Percentiles rank a stretch among this genome's conserved stretches.
phyloP scores from a whole-genome alignment of 345 rosid species.

The Anastatica hierochuntica region DNA sequence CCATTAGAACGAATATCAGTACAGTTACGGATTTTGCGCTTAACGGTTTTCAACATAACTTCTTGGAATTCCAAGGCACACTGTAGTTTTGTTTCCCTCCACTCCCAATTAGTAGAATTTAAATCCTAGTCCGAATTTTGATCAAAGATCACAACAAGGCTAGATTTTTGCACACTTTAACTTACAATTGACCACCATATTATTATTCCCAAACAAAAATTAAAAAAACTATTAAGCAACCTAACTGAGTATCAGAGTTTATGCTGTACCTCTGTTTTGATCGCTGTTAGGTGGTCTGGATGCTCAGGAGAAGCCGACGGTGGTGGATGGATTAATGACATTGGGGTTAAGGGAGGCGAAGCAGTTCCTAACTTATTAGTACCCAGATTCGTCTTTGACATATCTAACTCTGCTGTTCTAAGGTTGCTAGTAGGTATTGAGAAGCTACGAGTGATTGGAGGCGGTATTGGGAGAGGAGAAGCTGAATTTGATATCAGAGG shows the following conservation, averaged over 20 bases:
- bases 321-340: conserved; percentile 31
- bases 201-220: too few species aligned
- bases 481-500: conserved; percentile 30
- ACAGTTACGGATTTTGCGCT: neutral
- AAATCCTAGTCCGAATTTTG: too few species aligned
- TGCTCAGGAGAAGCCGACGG: conserved; percentile 7
- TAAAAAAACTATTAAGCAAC: neutral
- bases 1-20: neutral
- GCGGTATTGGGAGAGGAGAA: conserved; percentile 75
- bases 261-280: conserved; percentile 36
- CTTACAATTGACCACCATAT: too few species aligned
- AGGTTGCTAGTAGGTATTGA: conserved; percentile 70
- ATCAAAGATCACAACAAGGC: too few species aligned
- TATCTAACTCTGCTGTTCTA: conserved; percentile 33
- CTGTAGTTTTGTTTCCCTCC: too few species aligned
- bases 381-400: conserved; percentile 30
- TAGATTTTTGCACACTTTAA: too few species aligned
- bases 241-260: neutral
- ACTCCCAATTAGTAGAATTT: too few species aligned
- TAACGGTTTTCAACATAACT: too few species aligned
- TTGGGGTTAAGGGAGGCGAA: conserved; percentile 69
- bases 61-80: too few species aligned
- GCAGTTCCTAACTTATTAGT: conserved; percentile 32
- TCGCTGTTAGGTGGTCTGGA: conserved; percentile 14
- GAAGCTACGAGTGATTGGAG: conserved; percentile 64